Evolutionary conservation across 495 filamentous ascomycete species (phyloP).

Genomic region (Aspergillus sparsus): DNA sequence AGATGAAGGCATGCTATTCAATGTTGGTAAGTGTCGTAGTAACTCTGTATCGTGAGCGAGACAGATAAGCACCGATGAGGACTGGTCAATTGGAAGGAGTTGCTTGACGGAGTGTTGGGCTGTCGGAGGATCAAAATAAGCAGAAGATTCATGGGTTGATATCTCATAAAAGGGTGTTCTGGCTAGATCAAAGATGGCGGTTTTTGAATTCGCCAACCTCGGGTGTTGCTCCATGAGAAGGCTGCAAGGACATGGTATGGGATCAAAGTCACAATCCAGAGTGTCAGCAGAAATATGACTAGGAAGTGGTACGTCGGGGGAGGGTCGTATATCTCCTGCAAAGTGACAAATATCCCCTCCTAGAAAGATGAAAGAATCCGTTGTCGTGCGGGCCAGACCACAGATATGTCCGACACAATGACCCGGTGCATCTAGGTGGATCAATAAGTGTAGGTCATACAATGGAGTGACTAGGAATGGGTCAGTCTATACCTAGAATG

Average conservation of each 20-base stretch:
- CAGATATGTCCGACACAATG: constrained; percentile 45
- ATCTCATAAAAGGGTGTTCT: constrained; percentile 28
- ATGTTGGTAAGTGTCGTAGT: constrained; percentile 15
- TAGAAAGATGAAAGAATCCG: constrained; percentile 43
- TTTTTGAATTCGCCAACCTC: not conserved
- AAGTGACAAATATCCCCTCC: constrained; percentile 59
- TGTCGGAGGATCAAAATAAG: constrained; percentile 26
- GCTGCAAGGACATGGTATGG: constrained; percentile 30
- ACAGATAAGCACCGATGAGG: constrained; percentile 49
- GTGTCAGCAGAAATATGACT: constrained; percentile 19
- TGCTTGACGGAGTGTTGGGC: constrained; percentile 25
- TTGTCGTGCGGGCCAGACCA: constrained; percentile 40
- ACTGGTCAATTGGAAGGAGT: constrained; percentile 40
- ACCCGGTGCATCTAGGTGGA: constrained; percentile 33
- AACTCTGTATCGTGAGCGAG: constrained; percentile 51
- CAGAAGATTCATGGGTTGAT: constrained; percentile 19
- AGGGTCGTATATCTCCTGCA: constrained; percentile 54
- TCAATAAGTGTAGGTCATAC: not conserved
- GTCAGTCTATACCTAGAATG: constrained; percentile 27
- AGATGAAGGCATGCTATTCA: constrained; percentile 45
- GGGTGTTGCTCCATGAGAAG: constrained; percentile 30
- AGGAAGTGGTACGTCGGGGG: constrained; percentile 15
- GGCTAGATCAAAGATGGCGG: constrained; percentile 5
- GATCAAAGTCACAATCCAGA: constrained; percentile 11
- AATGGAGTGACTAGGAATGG: not conserved